Base-by-base conservation (phyloP, 345 rosid genomes). In the Lepidium sativum region DNA sequence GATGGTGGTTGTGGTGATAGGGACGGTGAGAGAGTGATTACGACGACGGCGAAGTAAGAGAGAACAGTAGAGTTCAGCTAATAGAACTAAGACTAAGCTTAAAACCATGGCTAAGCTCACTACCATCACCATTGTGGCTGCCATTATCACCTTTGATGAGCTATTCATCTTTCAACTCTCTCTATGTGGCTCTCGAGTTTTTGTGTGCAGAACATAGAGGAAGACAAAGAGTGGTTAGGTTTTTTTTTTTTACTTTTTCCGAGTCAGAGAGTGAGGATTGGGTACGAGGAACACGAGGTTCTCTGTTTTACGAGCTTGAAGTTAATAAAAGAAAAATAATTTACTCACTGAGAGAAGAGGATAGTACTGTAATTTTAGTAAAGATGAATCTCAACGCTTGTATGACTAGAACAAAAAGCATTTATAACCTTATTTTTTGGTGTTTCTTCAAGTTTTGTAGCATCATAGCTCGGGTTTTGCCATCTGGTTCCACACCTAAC, bases 21-120 rank as follows among this genome's bases (percentile, higher is more conserved):
- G 63, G 70, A 69, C 50, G 44, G 14, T 50, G 40, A 66, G 65
- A 5, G 67, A 79, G 55, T 43, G 65, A 8, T 82, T 77, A 18
- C 80, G 65, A 15, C 86, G 70, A 27, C 90, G 69, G 48, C 83
- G 79, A 49, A 89, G 82, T 60, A 92, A 75, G 54, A 87, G 83
- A 55, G 90, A 84, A 78, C 96, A 89, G 73, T 86, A 92, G 60
- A 89, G 94, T 80, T 89, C 91, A 32, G 87, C 94, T 27, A 92
- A 79, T 0, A 94, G 80, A 17, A 94, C 85, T 15, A 94, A 66
- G 55, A 94, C 83, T 17, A 94, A 79, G 67, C 78, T 79, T 58
- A 87, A 69, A 1, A 94, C 96, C 63, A 89, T 78, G 72, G 87
- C 92, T 10, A 94, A 77, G 68, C 82, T 83, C 10, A 80, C 84